These are phyloP conservation scores for Paspalum notatum DNA, from an alignment of 176 grass and related monocot genomes.

Conservation along the genomic window DNA sequence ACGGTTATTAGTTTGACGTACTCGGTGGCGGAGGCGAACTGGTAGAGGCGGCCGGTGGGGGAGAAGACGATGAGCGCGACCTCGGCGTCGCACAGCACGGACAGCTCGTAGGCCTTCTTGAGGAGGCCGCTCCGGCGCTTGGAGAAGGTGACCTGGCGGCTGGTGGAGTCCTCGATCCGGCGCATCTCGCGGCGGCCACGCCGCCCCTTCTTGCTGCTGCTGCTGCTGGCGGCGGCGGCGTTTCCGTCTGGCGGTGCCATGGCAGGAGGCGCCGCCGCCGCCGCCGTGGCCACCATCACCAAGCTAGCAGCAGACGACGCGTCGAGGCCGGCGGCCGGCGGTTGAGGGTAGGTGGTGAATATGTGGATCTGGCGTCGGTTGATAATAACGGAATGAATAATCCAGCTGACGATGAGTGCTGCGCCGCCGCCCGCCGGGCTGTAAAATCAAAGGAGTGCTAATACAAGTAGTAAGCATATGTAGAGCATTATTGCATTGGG, in stretches of 20 bases:
- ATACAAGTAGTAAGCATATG: too few relatives aligned
- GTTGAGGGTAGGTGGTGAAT: too few relatives aligned
- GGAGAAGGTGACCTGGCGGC: constrained; percentile 86
- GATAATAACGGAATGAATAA: too few relatives aligned
- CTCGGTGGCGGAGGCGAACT: constrained; percentile 67
- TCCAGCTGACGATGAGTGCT: too few relatives aligned
- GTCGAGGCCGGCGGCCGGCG: too few relatives aligned
- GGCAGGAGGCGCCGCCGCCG: background rate
- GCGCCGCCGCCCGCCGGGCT: too few relatives aligned
- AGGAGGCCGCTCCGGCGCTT: constrained; percentile 77
- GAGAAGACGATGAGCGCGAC: constrained; percentile 88
- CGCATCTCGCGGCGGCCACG: constrained; percentile 78
- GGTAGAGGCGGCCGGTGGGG: constrained; percentile 61
- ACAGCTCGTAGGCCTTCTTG: constrained; percentile 89
- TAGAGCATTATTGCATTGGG: too few relatives aligned
- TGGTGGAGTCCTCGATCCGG: constrained; percentile 80
- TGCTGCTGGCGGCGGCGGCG: background rate
- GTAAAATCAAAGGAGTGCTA: too few relatives aligned
- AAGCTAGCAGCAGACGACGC: too few relatives aligned
- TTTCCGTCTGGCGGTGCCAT: background rate
- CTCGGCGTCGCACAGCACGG: constrained; percentile 86
- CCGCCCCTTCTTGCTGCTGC: constrained; percentile 14
- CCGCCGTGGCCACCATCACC: background rate
- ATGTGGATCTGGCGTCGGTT: constrained; percentile 1
- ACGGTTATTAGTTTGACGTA: too few relatives aligned